Evolutionary conservation across 306 rosid genomes (phyloP).

Genomic region (Lablab purpureus): DNA sequence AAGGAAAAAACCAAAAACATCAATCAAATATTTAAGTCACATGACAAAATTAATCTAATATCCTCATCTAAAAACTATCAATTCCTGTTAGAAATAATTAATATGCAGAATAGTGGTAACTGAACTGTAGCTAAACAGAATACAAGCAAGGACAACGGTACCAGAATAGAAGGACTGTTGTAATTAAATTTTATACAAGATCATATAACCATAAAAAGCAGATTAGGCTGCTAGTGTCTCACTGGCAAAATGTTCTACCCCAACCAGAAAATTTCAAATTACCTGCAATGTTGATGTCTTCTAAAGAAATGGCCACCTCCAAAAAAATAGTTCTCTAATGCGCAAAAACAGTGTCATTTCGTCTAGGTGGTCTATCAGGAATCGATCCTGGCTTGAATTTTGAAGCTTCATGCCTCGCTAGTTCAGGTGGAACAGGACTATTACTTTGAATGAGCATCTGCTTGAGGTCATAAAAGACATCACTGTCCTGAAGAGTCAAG

Average conservation of each 20-base stretch:
- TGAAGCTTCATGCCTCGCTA: slow-evolving; percentile 94
- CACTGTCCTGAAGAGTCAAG: slow-evolving; percentile 77
- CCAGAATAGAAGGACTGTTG: slow-evolving; percentile 24
- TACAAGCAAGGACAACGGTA: slow-evolving; percentile 30
- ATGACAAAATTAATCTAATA: slow-evolving; percentile 32
- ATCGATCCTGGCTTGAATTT: slow-evolving; percentile 89
- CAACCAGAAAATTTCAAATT: slow-evolving; percentile 23
- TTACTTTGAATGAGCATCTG: slow-evolving; percentile 90
- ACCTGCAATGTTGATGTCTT: slow-evolving; percentile 31
- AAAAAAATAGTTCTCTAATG: slow-evolving; percentile 54
- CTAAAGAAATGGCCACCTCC: slow-evolving; percentile 18
- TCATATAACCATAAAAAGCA: slow-evolving; percentile 33
- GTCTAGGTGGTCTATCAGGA: slow-evolving; percentile 91
- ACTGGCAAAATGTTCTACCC: slow-evolving; percentile 36
- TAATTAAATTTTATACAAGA: slow-evolving; percentile 44
- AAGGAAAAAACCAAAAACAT: slow-evolving; percentile 2
- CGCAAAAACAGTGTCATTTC: slow-evolving; percentile 81
- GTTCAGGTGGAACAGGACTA: slow-evolving; percentile 88
- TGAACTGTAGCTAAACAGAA: slow-evolving; percentile 35
- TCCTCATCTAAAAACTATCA: slow-evolving; percentile 16
- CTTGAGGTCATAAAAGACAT: slow-evolving; percentile 91
- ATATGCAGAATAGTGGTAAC: slow-evolving; percentile 38
- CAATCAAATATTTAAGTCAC: slow-evolving; percentile 27
- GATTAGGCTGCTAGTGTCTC: slow-evolving; percentile 27
- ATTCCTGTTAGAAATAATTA: slow-evolving; percentile 45